A percentile compares a stretch with the other conserved stretches of the same genome.
phyloP scores from a whole-genome alignment of 2,329 filamentous ascomycete species.

The Neopestalotiopsis sp. region DNA sequence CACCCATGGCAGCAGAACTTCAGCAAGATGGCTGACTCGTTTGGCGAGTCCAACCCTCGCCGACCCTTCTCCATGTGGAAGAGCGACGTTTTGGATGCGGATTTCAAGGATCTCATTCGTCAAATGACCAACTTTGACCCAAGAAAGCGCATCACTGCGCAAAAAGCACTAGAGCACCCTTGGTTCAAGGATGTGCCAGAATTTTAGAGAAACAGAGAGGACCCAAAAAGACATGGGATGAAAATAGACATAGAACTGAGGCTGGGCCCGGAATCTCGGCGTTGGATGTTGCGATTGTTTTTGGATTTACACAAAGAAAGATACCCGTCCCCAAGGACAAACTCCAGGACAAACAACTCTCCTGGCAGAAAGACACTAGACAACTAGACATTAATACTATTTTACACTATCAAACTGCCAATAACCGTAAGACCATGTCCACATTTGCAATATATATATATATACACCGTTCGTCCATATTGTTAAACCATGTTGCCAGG shows the following conservation, averaged over 20 bases:
- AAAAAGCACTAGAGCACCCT: conserved; percentile 41
- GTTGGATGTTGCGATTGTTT: not conserved
- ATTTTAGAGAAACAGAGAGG: not conserved
- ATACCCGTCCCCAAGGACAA: conserved; percentile 5
- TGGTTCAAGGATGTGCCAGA: conserved; percentile 32
- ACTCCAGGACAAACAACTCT: not conserved
- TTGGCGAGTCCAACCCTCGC: conserved; percentile 46
- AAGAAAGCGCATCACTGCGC: conserved; percentile 43
- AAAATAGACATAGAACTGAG: conserved; percentile 7
- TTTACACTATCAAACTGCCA: not conserved
- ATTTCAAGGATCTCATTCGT: conserved; percentile 45
- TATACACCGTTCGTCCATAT: no score
- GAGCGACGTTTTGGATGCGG: conserved; percentile 41
- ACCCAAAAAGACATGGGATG: not conserved
- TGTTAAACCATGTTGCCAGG: no score
- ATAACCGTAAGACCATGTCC: no score
- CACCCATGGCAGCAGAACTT: conserved; percentile 46
- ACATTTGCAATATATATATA: no score
- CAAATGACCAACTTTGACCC: conserved; percentile 48
- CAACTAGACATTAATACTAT: not conserved
- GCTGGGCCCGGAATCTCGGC: not conserved
- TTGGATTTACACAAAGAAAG: not conserved
- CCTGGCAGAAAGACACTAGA: not conserved
- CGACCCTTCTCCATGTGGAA: conserved; percentile 48
- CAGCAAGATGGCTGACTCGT: conserved; percentile 43